A percentile compares a stretch with the other conserved stretches of the same genome.
Conservation (phyloP, 2,329 filamentous ascomycete species). For the Botrytis galanthina region DNA sequence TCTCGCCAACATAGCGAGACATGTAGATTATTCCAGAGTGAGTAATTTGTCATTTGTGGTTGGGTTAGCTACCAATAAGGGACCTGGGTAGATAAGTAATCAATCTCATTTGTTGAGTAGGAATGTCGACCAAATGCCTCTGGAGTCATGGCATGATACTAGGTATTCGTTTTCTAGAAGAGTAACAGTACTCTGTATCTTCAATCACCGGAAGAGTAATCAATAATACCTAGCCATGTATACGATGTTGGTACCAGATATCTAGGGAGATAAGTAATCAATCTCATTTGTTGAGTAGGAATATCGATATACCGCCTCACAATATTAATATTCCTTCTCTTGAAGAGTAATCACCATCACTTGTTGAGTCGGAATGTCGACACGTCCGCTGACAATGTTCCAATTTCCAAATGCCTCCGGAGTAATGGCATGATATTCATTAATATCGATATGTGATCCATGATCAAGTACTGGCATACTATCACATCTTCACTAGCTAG, state of each 20-base stretch:
- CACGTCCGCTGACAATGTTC: not conserved
- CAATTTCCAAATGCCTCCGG: not conserved
- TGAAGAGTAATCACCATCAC: not conserved
- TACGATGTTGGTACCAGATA: no score
- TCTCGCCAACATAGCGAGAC: not conserved
- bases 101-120: not conserved
- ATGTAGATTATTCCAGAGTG: not conserved
- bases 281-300: no score
- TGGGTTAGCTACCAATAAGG: not conserved
- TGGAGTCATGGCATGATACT: not conserved
- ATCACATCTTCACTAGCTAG: not conserved
- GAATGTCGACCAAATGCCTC: not conserved
- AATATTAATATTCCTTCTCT: no score
- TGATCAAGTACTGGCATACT: no score
- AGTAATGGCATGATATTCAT: not conserved
- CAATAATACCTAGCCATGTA: no score
- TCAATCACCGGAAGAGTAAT: no score
- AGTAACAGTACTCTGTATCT: no score
- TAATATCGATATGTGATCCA: not conserved
- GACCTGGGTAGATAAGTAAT: not conserved
- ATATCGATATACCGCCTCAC: not conserved
- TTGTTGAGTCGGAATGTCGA: slow-evolving; percentile 1
- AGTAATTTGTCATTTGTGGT: not conserved
- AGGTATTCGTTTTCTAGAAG: not conserved
- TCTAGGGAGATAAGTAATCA: no score